Evolutionary conservation across 192 early-diverging fungal species (phyloP).

Genomic region (Podila clonocystis): DNA sequence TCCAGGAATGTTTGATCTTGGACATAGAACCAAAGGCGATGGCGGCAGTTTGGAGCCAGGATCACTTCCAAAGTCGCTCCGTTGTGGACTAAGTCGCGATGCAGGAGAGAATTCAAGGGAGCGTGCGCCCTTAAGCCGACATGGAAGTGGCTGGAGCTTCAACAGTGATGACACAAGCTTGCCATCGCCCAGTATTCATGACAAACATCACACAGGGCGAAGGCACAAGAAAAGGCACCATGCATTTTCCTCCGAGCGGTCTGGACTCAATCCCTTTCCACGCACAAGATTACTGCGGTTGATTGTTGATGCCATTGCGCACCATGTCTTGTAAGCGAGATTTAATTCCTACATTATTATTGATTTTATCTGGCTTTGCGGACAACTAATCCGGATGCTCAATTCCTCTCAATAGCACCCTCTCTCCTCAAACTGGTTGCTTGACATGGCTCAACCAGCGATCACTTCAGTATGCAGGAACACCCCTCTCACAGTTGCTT

Average conservation of each 20-base stretch:
- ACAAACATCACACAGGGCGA: conserved; percentile 17
- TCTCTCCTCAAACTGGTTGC: conserved; percentile 54
- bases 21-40: neutral
- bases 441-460: conserved; percentile 67
- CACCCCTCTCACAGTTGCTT: conserved; percentile 49
- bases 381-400: neutral
- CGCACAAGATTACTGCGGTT: conserved; percentile 58
- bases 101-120: neutral
- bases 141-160: conserved; percentile 46
- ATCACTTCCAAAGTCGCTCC: neutral
- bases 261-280: conserved; percentile 38
- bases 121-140: conserved; percentile 27
- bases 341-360: neutral
- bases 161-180: conserved; percentile 43
- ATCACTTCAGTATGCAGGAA: conserved; percentile 59
- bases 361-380: neutral
- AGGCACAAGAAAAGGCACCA: conserved; percentile 26
- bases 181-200: conserved; percentile 23
- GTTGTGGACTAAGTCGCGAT: neutral
- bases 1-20: conserved; percentile 15
- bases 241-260: conserved; percentile 23
- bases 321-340: conserved; percentile 63
- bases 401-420: conserved; percentile 38
- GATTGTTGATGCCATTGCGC: conserved; percentile 65
- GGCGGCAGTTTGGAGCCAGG: neutral